phyloP scores from a whole-genome alignment of 108 stramenopile species.

The Skeletonema marinoi region DNA sequence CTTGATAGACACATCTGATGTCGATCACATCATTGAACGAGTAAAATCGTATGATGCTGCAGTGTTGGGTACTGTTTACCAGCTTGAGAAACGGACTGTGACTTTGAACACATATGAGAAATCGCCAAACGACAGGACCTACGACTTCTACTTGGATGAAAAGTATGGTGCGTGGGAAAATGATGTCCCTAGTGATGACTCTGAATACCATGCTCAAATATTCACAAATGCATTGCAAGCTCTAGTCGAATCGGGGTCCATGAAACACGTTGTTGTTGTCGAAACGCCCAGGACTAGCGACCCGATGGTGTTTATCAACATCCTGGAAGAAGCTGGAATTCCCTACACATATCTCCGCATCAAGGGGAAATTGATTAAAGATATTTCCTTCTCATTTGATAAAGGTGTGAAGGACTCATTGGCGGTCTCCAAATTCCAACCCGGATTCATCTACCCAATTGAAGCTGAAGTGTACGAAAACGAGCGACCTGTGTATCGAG shows the following conservation, averaged over 20 bases:
- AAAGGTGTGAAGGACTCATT: conserved; percentile 68
- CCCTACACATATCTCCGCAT: conserved; percentile 69
- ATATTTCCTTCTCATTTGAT: conserved; percentile 59
- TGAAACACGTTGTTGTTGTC: conserved; percentile 64
- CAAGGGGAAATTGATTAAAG: conserved; percentile 44
- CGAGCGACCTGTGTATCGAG: conserved; percentile 43
- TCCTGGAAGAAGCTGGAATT: conserved; percentile 54
- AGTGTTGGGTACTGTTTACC: conserved; percentile 60
- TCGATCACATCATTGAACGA: conserved; percentile 50
- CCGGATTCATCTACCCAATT: conserved; percentile 1
- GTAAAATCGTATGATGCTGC: conserved; percentile 65
- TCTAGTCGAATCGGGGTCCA: conserved; percentile 48
- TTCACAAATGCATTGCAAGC: conserved; percentile 58
- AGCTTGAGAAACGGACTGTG: conserved; percentile 59
- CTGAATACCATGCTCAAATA: conserved; percentile 37
- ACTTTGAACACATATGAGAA: conserved; percentile 71
- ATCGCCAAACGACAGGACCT: conserved; percentile 77
- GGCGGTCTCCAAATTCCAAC: conserved; percentile 12
- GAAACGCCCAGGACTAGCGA: conserved; percentile 59
- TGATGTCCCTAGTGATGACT: conserved; percentile 32
- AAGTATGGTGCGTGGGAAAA: conserved; percentile 31
- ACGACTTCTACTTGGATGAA: conserved; percentile 77
- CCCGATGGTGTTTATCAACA: conserved; percentile 43
- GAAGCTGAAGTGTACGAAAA: conserved; percentile 3
- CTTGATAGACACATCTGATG: conserved; percentile 57